phyloP scores from a whole-genome alignment of 345 rosid genomes.

The Chamaenerion angustifolium region DNA sequence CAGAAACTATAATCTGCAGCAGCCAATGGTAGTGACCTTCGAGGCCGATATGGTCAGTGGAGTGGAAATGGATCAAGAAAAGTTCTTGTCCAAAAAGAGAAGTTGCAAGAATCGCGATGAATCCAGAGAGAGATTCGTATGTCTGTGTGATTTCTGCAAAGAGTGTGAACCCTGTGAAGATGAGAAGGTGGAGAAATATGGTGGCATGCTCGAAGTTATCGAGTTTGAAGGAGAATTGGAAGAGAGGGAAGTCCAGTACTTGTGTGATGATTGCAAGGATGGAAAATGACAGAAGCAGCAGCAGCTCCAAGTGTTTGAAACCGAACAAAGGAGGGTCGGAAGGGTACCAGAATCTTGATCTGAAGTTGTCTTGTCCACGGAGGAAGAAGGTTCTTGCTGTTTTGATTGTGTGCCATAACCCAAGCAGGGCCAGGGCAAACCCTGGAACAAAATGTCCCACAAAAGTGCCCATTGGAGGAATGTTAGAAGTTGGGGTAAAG shows the following conservation, averaged over 20 bases:
- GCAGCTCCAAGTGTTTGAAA: conserved; percentile 46
- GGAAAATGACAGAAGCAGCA: conserved; percentile 44
- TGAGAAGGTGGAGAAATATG: conserved; percentile 70
- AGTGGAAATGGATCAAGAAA: conserved; percentile 79
- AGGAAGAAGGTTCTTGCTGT: conserved; percentile 46
- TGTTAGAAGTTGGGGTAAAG: no score
- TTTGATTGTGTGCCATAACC: conserved; percentile 70
- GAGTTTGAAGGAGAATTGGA: conserved; percentile 39
- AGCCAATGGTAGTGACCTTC: conserved; percentile 93
- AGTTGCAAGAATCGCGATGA: conserved; percentile 47
- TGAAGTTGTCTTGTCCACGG: conserved; percentile 36
- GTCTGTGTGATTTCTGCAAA: conserved; percentile 35
- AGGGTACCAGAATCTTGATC: conserved; percentile 43
- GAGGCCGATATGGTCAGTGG: conserved; percentile 67
- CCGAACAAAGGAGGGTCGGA: conserved; percentile 18
- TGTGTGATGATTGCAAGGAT: conserved; percentile 38
- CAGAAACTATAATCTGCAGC: conserved; percentile 56
- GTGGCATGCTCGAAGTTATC: conserved; percentile 72
- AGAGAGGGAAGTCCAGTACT: conserved; percentile 39
- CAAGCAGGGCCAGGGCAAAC: conserved; percentile 51
- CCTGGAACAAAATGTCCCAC: conserved; percentile 64
- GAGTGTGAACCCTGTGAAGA: conserved; percentile 56
- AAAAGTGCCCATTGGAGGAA: conserved; percentile 52
- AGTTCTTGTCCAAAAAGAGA: conserved; percentile 69
- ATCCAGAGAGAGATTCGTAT: conserved; percentile 30